Conservation (phyloP, 768 basidiomycete species). For the Psilocybe sp. region DNA sequence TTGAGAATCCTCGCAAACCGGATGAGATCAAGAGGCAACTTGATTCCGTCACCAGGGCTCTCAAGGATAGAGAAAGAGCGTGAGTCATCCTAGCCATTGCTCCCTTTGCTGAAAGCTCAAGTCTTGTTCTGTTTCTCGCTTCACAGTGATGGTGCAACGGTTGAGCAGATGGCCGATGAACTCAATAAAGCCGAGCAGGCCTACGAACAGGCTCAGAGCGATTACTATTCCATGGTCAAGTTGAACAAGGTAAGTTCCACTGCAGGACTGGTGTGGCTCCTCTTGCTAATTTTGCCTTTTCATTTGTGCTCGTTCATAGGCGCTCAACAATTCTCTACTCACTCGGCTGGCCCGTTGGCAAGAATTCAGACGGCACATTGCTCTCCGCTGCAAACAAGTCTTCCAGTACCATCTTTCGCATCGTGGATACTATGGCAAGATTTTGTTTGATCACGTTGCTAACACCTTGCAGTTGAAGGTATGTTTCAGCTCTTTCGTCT, state of each 20-base stretch:
- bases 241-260: conserved; percentile 62
- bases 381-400: conserved; percentile 80
- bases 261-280: not conserved
- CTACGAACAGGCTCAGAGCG: conserved; percentile 56
- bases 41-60: conserved; percentile 57
- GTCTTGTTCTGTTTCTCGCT: conserved; percentile 7
- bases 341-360: conserved; percentile 76
- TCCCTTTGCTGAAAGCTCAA: not conserved
- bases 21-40: conserved; percentile 59
- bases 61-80: conserved; percentile 67
- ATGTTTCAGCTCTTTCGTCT: conserved; percentile 5
- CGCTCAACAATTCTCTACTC: conserved; percentile 62
- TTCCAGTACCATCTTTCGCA: conserved; percentile 81
- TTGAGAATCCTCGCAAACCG: conserved; percentile 55
- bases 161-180: conserved; percentile 75
- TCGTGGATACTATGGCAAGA: conserved; percentile 88
- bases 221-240: conserved; percentile 58
- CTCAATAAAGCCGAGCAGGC: conserved; percentile 62
- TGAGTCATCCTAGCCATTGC: conserved; percentile 22
- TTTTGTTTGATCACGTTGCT: conserved; percentile 76
- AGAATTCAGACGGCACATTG: conserved; percentile 84
- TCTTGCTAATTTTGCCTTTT: not conserved
- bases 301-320: conserved; percentile 34
- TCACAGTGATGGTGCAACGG: conserved; percentile 67
- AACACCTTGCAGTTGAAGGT: conserved; percentile 64